A percentile compares a stretch with the other conserved stretches of the same genome.
Conservation (phyloP, 2,329 filamentous ascomycete species). For the Trichophyton rubrum region DNA sequence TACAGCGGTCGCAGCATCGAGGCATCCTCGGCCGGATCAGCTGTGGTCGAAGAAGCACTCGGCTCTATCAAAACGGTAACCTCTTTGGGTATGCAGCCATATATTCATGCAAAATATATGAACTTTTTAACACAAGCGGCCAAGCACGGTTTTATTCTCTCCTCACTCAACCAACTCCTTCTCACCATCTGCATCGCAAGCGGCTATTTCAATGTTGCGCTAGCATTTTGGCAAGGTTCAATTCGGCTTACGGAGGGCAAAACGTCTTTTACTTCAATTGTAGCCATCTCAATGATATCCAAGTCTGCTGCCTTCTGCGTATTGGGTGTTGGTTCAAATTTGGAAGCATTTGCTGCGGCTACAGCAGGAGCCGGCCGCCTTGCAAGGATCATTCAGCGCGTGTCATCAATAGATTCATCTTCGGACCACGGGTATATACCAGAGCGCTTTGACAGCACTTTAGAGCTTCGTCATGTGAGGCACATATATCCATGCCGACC, state of each 20-base stretch:
- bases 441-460: conserved; percentile 55
- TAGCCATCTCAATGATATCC: conserved; percentile 67
- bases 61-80: not conserved
- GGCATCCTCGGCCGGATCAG: not conserved
- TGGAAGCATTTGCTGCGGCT: conserved; percentile 62
- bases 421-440: conserved; percentile 48
- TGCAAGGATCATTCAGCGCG: conserved; percentile 69
- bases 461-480: conserved; percentile 57
- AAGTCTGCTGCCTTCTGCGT: conserved; percentile 77
- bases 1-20: not conserved
- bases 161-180: not conserved
- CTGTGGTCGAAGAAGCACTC: not conserved
- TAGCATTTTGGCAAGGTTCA: conserved; percentile 58
- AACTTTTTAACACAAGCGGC: not conserved
- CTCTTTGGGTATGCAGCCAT: not conserved
- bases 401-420: conserved; percentile 61
- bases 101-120: not conserved
- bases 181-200: not conserved
- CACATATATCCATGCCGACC: conserved; percentile 28
- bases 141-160: not conserved
- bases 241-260: conserved; percentile 51
- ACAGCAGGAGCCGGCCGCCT: conserved; percentile 68
- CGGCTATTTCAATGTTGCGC: conserved; percentile 1
- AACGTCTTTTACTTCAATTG: conserved; percentile 49
- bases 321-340: conserved; percentile 63